Evolutionary conservation across 352 stramenopile genomes (phyloP).

Genomic region (Achlya hypogyna): DNA sequence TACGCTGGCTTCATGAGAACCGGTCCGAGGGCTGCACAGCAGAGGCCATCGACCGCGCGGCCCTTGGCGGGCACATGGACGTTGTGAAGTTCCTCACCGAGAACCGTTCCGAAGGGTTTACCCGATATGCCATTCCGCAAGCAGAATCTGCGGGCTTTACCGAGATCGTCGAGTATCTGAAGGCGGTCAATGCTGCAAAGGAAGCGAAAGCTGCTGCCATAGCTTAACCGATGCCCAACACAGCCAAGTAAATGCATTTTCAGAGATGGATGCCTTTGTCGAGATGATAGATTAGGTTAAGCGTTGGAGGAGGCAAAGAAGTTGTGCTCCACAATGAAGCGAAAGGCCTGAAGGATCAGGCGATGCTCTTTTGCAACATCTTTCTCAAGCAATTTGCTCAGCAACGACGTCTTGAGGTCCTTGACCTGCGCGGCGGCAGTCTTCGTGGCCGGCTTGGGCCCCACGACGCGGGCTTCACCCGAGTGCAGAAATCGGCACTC

Average conservation of each 20-base stretch:
- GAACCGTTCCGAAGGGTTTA: slow-evolving; percentile 3
- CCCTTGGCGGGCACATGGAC: background rate
- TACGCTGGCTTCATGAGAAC: slow-evolving; percentile 3
- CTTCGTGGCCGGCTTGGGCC: slow-evolving; percentile 31
- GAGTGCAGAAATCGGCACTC: slow-evolving; percentile 58
- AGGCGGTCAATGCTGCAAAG: no score
- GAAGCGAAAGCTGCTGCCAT: no score
- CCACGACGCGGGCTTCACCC: slow-evolving; percentile 22
- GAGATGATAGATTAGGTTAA: background rate
- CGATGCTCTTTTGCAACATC: slow-evolving; percentile 59
- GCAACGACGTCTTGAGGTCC: slow-evolving; percentile 49
- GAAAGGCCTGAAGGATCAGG: slow-evolving; percentile 72
- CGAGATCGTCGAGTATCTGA: background rate
- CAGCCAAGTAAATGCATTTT: no score
- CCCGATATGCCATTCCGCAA: background rate
- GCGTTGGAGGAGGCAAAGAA: slow-evolving; percentile 30
- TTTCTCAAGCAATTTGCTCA: slow-evolving; percentile 65
- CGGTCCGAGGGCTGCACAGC: slow-evolving; percentile 1
- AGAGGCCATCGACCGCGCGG: slow-evolving; percentile 17
- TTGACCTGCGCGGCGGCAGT: slow-evolving; percentile 50
- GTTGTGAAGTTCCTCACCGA: slow-evolving; percentile 9
- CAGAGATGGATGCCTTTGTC: background rate
- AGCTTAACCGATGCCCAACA: no score
- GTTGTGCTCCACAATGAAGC: slow-evolving; percentile 43
- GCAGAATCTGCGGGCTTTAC: background rate